Percentiles rank a stretch among this genome's conserved stretches.
phyloP scores from a whole-genome alignment of 768 basidiomycete species.

The Hericium rajendrae region DNA sequence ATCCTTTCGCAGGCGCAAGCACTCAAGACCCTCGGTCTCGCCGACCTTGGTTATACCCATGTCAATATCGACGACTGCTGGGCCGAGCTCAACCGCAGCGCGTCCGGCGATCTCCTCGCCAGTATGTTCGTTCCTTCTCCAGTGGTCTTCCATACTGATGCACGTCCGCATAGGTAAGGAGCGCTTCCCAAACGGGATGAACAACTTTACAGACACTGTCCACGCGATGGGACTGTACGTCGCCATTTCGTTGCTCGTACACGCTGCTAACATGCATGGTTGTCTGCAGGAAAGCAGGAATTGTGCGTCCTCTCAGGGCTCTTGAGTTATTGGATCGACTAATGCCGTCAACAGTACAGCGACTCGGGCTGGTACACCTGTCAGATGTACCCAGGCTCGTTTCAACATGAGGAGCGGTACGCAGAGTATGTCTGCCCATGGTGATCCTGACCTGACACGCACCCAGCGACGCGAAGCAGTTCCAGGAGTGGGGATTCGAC shows the following conservation, averaged over 20 bases:
- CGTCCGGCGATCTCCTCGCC: slow-evolving; percentile 45
- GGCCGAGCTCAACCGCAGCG: slow-evolving; percentile 44
- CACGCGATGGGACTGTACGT: slow-evolving; percentile 45
- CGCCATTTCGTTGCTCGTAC: not conserved
- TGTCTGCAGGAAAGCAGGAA: slow-evolving; percentile 46
- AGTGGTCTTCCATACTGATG: not conserved
- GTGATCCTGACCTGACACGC: not conserved
- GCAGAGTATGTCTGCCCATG: not conserved
- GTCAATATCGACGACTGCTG: slow-evolving; percentile 62
- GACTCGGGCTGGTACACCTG: slow-evolving; percentile 67
- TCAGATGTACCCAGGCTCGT: slow-evolving; percentile 54
- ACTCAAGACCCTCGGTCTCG: slow-evolving; percentile 42
- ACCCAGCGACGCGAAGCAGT: slow-evolving; percentile 39
- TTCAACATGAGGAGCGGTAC: slow-evolving; percentile 48
- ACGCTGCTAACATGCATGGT: not conserved
- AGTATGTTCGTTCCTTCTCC: slow-evolving; percentile 24
- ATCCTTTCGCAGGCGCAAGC: slow-evolving; percentile 39
- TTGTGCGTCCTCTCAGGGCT: slow-evolving; percentile 29
- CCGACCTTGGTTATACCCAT: slow-evolving; percentile 49
- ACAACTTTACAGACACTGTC: slow-evolving; percentile 41
- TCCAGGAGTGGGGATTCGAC: slow-evolving; percentile 59
- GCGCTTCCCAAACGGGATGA: slow-evolving; percentile 53
- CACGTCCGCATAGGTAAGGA: slow-evolving; percentile 28
- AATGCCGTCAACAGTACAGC: slow-evolving; percentile 35
- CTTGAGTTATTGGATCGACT: not conserved